Base-by-base conservation (phyloP, 2,329 filamentous ascomycete genomes). In the Coleophoma eucalyptorum region DNA sequence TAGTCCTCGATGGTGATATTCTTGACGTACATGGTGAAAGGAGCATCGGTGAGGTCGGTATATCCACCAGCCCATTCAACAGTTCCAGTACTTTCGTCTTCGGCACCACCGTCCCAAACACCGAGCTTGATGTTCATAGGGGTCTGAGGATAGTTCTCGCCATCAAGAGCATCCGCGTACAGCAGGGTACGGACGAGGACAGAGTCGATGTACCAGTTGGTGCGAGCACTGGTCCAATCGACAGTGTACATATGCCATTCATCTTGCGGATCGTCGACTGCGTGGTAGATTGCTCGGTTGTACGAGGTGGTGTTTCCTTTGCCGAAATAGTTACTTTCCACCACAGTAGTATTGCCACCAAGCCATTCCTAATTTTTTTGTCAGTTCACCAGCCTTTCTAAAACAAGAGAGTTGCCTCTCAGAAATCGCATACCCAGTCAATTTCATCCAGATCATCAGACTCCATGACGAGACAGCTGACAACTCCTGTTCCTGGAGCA, bases 401-500 rank as follows among this genome's bases (percentile, higher is more conserved):
- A n/a, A n/a, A n/a, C n/a, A n/a, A n/a, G n/a, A 26, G 26, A 5
- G 5, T 26, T 2, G 26, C 15, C 3, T 11, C 2, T 11, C 7
- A 19, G 16, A 20, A 42, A 13, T 42, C 21, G 16, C 38, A 5
- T 42, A 42, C 38, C 81, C 89, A 93, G 65, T 96, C 91, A 38
- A 96, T 84, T 69, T 96, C 90, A 66, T 96, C 91, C 15, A 93
- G 77, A 60, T 91, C 86, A 59, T 94, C 87, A 46, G 87, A 93
- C 57, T 94, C 78, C 68, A 93, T 78, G 65, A 96, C 92, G 62
- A 95, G 85, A 55, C 87, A 84, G 62, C 85, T 90, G 60, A 96
- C 81, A 55, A 96, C 85, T 47, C 91, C 91, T 7, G 72, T 73
- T 16, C 91, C 91, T 1, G 75, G 72, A 0, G 91, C 84, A 4